Base-by-base conservation (phyloP, 2,329 filamentous ascomycete species). In the Aspergillus alliaceus region DNA sequence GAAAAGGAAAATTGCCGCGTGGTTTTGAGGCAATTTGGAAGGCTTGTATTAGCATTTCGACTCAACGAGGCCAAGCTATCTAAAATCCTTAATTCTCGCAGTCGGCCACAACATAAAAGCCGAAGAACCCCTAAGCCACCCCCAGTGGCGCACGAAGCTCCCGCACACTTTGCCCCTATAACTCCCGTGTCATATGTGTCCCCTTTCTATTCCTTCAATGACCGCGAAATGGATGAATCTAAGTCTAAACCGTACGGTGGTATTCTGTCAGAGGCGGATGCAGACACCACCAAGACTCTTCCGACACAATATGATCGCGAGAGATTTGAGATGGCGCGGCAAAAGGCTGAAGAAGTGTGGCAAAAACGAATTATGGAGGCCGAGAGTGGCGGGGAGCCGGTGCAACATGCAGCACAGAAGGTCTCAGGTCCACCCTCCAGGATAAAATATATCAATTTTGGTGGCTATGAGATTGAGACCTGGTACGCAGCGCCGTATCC, bases 401-500 rank as follows among this genome's bases (percentile, higher is more conserved):
- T 85, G 14, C 76, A 82, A 22, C 88, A 86, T 66, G 88, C 86
- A 69, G 79, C 85, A 18, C 86, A 87, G 65, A 96, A 96, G 70
- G 80, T 88, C 3, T 86, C 87, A n/a, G 91, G 90, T 0, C 91
- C 91, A 27, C 90, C 91, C 4, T 98, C 93, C 73, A 95, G 97
- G 76, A 98, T 99, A 72, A 96, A 98, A 74, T 97, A 93, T 76
- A 96, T 99, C 77, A 95, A 96, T 68, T 98, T 99, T 77, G 95
- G 95, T 46, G 91, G 92, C 51, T 96, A 90, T 82, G 95, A 99
- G 74, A 99, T 99, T 66, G 95, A 99, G 72, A 99, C 95, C 3
- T 98, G 95, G 93, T 97, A 99, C 76, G 93, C 95, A 29, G 95
- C 95, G 37, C 96, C 95, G 12, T 99, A 99, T 72, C 95, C 95